Base-by-base conservation (phyloP, 2,329 filamentous ascomycete species). In the Talaromyces albobiverticillius region DNA sequence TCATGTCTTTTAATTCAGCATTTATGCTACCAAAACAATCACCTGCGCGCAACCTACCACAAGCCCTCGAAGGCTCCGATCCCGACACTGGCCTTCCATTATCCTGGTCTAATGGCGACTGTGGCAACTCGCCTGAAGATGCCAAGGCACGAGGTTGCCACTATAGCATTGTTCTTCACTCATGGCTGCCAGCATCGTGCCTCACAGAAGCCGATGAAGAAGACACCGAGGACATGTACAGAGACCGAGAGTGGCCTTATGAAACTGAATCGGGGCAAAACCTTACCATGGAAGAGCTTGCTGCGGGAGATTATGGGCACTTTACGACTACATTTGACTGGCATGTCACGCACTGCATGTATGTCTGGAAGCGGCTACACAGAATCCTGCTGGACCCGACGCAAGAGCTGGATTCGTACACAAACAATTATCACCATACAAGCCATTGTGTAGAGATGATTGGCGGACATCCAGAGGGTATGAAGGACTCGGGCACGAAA, bases 281-380 rank as follows among this genome's bases (percentile, higher is more conserved):
- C 41, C 22, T 45, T 22, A 45, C 41, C 18, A 45, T 45, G 41
- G 6, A 45, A 45, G 41, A 45, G 41, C 41, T 45, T 45, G 41
- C 16, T n/a, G 16, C 22, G 4, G 41, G 41, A 4, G 41, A 45
- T 45, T 45, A 45, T 45, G 41, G 41, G 18, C 41, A 45, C 14
- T 45, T 45, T 45, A 45, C 41, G 16, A 45, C 41, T 22, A 45
- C 41, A n/a, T 45, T 45, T 45, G 41, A 45, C 41, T 45, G 41
- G 41, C 36, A 40, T 40, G 36, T 40, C 36, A 40, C 36, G 36
- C 36, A 40, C 36, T 40, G 36, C 36, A 40, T 40, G 36, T 40
- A 40, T 40, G 36, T 40, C 14, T 34, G 26, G 29, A 47, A 47
- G 9, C 16, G 45, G 16, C 29, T 47, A 31, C 10, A 18, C 29